These are phyloP conservation scores for Eucalyptus melliodora DNA, from an alignment of 345 rosid genomes.

Conservation along the genomic window DNA sequence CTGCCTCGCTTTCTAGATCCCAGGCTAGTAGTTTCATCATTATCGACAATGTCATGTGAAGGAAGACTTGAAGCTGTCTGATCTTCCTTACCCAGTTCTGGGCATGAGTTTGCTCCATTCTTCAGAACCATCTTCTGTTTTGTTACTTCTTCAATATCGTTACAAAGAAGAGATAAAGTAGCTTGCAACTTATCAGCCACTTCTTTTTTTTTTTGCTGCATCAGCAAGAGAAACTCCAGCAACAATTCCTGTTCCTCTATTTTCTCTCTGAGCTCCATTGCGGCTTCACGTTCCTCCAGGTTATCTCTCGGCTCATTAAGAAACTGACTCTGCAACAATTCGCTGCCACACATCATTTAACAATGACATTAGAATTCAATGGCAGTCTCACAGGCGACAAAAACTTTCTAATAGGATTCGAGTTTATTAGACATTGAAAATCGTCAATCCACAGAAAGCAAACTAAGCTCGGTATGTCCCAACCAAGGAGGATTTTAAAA, in stretches of 20 bases:
- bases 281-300: slow-evolving; percentile 85
- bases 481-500: not conserved
- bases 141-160: slow-evolving; percentile 73
- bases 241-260: slow-evolving; percentile 80
- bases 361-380: not conserved
- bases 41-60: slow-evolving; percentile 13
- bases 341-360: slow-evolving; percentile 34
- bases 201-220: slow-evolving; percentile 72
- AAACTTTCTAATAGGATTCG: not conserved
- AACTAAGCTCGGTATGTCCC: not conserved
- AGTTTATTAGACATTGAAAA: not conserved
- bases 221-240: slow-evolving; percentile 74
- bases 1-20: slow-evolving; percentile 67
- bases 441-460: not conserved
- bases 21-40: slow-evolving; percentile 35
- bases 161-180: slow-evolving; percentile 57
- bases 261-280: slow-evolving; percentile 58
- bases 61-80: slow-evolving; percentile 30
- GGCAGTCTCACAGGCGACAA: not conserved
- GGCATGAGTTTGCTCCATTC: slow-evolving; percentile 29
- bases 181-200: slow-evolving; percentile 55
- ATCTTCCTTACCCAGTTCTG: slow-evolving; percentile 30
- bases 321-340: slow-evolving; percentile 70
- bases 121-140: slow-evolving; percentile 45
- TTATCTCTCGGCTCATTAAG: slow-evolving; percentile 64